These are phyloP conservation scores for Eucalyptus lansdowneana DNA, from an alignment of 345 rosid species.

Conservation along the genomic window DNA sequence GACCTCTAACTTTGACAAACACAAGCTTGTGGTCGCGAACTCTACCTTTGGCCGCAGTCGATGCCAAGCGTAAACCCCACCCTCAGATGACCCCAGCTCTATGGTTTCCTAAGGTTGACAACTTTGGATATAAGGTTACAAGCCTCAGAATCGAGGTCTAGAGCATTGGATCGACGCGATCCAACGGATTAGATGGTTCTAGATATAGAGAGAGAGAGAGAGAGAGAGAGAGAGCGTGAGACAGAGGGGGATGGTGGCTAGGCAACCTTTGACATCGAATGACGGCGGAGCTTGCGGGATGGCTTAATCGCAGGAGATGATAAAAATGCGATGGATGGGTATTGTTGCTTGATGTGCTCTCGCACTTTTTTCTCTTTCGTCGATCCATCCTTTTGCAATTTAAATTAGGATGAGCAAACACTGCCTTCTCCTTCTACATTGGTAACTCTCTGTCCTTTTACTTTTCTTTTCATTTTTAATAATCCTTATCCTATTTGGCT, in stretches of 20 bases:
- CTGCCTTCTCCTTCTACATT: neutral
- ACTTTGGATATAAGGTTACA: neutral
- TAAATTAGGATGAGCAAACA: neutral
- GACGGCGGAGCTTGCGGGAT: neutral
- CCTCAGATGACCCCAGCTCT: neutral
- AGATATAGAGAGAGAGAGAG: neutral
- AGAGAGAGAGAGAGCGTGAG: neutral
- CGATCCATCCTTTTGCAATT: neutral
- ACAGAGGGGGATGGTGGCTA: neutral
- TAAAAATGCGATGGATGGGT: neutral
- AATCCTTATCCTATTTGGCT: neutral
- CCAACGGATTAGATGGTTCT: neutral
- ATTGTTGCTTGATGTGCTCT: neutral
- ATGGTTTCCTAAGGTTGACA: neutral
- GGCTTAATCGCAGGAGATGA: neutral
- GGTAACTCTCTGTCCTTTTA: neutral
- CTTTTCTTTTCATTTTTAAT: neutral
- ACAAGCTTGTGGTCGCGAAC: neutral
- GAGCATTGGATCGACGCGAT: rapidly evolving
- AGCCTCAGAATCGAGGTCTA: neutral
- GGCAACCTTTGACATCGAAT: neutral
- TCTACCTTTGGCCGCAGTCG: neutral
- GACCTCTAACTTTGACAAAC: neutral
- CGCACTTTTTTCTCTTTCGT: neutral
- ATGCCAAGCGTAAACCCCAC: neutral